Conservation (phyloP, 164 flowering plant genomes). For the Chimonanthus praecox region DNA sequence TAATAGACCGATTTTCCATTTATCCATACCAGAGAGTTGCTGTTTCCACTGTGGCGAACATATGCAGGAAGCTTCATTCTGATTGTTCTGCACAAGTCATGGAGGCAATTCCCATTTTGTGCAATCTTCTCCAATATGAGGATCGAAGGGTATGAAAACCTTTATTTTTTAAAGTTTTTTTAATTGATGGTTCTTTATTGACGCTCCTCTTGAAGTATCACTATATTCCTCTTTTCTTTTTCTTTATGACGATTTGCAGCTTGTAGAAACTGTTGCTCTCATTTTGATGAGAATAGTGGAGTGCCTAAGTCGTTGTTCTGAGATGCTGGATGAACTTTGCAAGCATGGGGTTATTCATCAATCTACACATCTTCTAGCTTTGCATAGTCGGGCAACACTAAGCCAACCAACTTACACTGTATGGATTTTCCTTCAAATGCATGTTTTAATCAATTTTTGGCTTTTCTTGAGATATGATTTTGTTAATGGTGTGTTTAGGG, state of each 20-base stretch:
- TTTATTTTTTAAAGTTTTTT: not conserved
- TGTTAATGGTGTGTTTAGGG: conserved; percentile 42
- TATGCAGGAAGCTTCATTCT: conserved; percentile 75
- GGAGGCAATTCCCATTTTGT: conserved; percentile 83
- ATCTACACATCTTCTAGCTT: conserved; percentile 43
- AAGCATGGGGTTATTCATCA: conserved; percentile 64
- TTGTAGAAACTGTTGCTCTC: conserved; percentile 64
- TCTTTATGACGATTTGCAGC: conserved; percentile 31
- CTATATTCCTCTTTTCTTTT: not conserved
- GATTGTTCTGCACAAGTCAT: conserved; percentile 49
- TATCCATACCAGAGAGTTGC: conserved; percentile 62
- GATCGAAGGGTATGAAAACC: conserved; percentile 55
- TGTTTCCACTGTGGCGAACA: conserved; percentile 66
- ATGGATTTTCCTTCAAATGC: conserved; percentile 16
- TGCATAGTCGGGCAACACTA: conserved; percentile 47
- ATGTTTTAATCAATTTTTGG: not conserved
- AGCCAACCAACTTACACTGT: conserved; percentile 51
- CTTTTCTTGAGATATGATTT: conserved; percentile 2
- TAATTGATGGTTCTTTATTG: conserved; percentile 1
- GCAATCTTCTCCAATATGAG: conserved; percentile 82
- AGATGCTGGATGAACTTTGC: conserved; percentile 63
- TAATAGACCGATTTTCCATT: conserved; percentile 6
- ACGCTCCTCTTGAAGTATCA: not conserved
- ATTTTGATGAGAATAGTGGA: conserved; percentile 69
- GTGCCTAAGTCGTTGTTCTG: conserved; percentile 39